Percentiles rank a stretch among this genome's conserved stretches.
Conservation (phyloP, 306 rosid species). For the Dryas alaskensis region DNA sequence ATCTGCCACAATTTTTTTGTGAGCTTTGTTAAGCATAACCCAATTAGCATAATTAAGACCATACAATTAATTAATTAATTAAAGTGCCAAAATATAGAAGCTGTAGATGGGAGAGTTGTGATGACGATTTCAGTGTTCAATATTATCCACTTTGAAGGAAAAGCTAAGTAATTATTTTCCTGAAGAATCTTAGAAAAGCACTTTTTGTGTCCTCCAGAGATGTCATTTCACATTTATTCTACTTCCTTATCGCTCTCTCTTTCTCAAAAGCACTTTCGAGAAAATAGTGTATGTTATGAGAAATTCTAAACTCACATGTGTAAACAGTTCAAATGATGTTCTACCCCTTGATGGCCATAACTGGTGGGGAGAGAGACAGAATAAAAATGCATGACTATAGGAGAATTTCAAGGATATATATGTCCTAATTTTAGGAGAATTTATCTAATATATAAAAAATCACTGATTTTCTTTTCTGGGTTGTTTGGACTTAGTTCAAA, state of each 20-base stretch:
- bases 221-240: conserved; percentile 29
- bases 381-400: too few species aligned
- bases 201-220: conserved; percentile 36
- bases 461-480: too few species aligned
- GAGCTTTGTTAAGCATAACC: neutral
- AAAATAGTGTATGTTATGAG: conserved; percentile 47
- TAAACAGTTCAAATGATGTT: conserved; percentile 17
- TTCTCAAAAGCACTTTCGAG: conserved; percentile 24
- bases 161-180: neutral
- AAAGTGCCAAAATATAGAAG: too few species aligned
- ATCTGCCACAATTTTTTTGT: conserved; percentile 35
- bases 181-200: conserved; percentile 16
- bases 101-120: too few species aligned
- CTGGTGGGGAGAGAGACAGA: neutral
- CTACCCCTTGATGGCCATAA: conserved; percentile 12
- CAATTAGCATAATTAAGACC: neutral
- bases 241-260: conserved; percentile 6
- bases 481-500: too few species aligned
- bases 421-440: too few species aligned
- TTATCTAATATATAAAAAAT: too few species aligned
- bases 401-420: neutral
- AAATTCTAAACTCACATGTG: conserved; percentile 33
- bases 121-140: neutral
- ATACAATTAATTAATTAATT: too few species aligned
- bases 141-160: neutral